These are phyloP conservation scores for Coemansia sp. DNA, from an alignment of 192 early-diverging fungal genomes.

Conservation along the genomic window DNA sequence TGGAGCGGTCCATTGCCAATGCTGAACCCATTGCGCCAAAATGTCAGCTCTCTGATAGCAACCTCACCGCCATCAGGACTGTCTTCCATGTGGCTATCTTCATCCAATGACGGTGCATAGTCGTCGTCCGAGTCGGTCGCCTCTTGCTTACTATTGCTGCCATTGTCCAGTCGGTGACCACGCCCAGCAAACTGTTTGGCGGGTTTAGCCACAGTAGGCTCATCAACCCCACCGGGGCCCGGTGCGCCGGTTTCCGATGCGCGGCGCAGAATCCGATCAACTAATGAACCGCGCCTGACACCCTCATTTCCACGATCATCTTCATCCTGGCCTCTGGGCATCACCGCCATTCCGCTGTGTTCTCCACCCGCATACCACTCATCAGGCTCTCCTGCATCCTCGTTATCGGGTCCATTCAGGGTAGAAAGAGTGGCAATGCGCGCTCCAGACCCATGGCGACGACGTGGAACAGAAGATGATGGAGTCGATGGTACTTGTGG, in stretches of 20 bases:
- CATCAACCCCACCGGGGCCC: not conserved
- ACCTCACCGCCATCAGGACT: conserved; percentile 12
- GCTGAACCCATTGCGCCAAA: conserved; percentile 96
- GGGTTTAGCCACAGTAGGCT: not conserved
- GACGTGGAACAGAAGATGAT: conserved; percentile 38
- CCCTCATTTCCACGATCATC: conserved; percentile 23
- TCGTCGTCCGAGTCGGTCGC: not conserved
- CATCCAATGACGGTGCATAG: not conserved
- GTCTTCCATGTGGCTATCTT: not conserved
- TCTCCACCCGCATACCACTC: conserved; percentile 92
- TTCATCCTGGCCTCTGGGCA: conserved; percentile 18
- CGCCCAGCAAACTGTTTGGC: conserved; percentile 28
- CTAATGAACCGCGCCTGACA: conserved; percentile 26
- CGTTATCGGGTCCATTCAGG: conserved; percentile 17
- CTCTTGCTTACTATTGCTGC: not conserved
- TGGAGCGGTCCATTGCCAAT: conserved; percentile 91
- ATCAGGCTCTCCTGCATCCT: conserved; percentile 20
- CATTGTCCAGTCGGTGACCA: conserved; percentile 30
- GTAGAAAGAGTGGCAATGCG: conserved; percentile 55
- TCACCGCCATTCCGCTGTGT: conserved; percentile 74
- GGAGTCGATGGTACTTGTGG: conserved; percentile 9
- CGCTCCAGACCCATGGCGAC: conserved; percentile 45
- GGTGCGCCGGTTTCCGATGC: conserved; percentile 31
- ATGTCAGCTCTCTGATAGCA: conserved; percentile 74
- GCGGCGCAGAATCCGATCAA: conserved; percentile 49